Conservation (phyloP, 2,329 filamentous ascomycete species). For the Ceratocystis eucalypticola region DNA sequence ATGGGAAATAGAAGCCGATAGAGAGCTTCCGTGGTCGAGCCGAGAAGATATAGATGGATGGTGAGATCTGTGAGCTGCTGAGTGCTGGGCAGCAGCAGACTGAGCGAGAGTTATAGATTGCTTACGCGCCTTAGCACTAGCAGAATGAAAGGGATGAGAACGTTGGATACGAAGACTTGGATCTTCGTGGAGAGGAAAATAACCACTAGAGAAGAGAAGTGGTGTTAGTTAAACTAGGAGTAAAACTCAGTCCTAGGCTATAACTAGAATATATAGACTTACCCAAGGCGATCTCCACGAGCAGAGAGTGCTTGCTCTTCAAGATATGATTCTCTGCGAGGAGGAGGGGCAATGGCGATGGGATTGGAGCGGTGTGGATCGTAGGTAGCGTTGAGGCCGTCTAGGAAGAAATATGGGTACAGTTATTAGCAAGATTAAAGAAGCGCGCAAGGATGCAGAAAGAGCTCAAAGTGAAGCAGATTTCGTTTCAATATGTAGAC, state of each 20-base stretch:
- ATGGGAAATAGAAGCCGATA: constrained; percentile 7
- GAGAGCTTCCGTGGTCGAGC: constrained; percentile 6
- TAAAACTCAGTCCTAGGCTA: neutral
- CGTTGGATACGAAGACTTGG: constrained; percentile 34
- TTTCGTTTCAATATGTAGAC: constrained; percentile 1
- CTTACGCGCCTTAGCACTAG: constrained; percentile 15
- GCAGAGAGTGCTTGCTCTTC: constrained; percentile 37
- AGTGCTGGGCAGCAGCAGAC: constrained; percentile 10
- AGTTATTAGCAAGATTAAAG: neutral
- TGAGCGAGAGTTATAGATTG: constrained; percentile 18
- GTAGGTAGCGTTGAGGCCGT: constrained; percentile 11
- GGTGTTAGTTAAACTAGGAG: constrained; percentile 5
- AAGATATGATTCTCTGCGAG: constrained; percentile 12
- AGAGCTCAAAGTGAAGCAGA: neutral
- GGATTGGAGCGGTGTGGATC: constrained; percentile 29
- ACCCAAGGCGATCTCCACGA: constrained; percentile 46
- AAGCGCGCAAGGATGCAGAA: neutral
- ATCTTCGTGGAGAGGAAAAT: constrained; percentile 48
- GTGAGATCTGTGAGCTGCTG: neutral
- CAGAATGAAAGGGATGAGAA: constrained; percentile 37
- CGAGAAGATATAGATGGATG: neutral
- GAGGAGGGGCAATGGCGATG: constrained; percentile 34
- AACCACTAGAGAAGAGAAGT: constrained; percentile 33
- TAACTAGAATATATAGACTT: constrained; percentile 25
- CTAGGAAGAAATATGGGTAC: neutral